These are phyloP conservation scores for Endothia cerciana DNA, from an alignment of 2,329 filamentous ascomycete genomes.

Conservation along the genomic window DNA sequence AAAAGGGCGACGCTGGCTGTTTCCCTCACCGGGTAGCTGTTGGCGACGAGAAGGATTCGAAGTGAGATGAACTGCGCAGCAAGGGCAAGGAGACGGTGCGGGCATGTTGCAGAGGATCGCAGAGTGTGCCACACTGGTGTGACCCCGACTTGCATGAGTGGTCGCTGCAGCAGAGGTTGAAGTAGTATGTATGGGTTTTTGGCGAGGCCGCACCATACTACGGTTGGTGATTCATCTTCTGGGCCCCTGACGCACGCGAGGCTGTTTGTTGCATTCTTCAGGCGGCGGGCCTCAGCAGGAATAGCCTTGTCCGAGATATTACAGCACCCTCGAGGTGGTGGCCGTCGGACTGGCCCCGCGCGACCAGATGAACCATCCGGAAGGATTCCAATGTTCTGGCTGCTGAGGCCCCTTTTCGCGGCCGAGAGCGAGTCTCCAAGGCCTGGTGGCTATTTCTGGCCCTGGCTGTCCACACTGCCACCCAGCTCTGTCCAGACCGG, in stretches of 20 bases:
- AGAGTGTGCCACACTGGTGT: conserved; percentile 11
- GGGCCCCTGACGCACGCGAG: too few relatives aligned
- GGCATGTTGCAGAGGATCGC: conserved; percentile 9
- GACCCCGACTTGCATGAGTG: conserved; percentile 11
- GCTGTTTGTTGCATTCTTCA: neutral
- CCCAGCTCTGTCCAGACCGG: neutral
- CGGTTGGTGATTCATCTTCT: neutral
- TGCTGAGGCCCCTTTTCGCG: conserved; percentile 4
- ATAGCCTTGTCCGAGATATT: neutral
- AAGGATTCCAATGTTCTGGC: neutral
- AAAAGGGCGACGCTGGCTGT: neutral
- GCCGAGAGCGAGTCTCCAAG: neutral
- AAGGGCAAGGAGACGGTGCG: neutral
- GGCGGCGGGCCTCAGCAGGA: neutral
- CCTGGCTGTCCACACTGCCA: neutral
- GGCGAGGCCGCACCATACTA: too few relatives aligned
- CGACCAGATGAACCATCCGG: too few relatives aligned
- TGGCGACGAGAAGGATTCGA: neutral
- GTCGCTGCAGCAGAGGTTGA: neutral
- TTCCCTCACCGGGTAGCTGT: neutral
- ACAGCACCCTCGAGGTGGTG: too few relatives aligned
- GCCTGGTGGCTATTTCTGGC: neutral
- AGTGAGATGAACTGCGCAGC: neutral
- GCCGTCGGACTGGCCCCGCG: neutral
- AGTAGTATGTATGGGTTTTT: too few relatives aligned